Evolutionary conservation across 2,329 filamentous ascomycete genomes (phyloP).

Genomic region (Blastomyces emzantsi): DNA sequence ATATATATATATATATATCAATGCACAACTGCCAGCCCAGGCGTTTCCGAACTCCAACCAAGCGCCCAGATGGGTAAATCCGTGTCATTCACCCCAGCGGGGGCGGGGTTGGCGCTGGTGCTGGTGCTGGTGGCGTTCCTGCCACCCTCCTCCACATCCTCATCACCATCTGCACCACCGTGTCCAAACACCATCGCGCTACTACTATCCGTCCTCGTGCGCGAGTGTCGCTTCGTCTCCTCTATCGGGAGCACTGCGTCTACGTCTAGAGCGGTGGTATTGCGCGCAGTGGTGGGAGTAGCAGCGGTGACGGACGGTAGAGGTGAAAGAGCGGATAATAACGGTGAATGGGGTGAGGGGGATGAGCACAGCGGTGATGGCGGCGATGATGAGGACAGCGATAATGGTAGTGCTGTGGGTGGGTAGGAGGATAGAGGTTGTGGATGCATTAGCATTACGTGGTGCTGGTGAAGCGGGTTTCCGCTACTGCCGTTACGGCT

Average conservation of each 20-base stretch:
- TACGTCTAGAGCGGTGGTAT: constrained; percentile 20
- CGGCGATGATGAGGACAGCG: constrained; percentile 19
- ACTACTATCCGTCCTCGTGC: constrained; percentile 36
- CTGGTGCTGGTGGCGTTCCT: constrained; percentile 7
- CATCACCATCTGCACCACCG: too few relatives aligned
- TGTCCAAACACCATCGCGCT: constrained; percentile 37
- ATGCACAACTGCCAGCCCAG: constrained; percentile 30
- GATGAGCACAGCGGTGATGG: not conserved
- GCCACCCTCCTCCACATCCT: constrained; percentile 35
- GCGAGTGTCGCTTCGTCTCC: constrained; percentile 29
- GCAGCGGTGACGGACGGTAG: not conserved
- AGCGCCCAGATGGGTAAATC: constrained; percentile 35
- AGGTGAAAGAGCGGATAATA: not conserved
- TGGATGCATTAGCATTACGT: not conserved
- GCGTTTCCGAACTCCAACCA: constrained; percentile 36
- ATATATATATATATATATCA: constrained; percentile 15
- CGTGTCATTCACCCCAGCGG: constrained; percentile 44
- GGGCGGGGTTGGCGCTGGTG: too few relatives aligned
- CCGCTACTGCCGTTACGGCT: not conserved
- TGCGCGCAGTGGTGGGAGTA: too few relatives aligned
- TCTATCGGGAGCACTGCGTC: constrained; percentile 10
- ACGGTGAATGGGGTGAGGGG: not conserved
- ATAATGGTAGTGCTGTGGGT: constrained; percentile 25
- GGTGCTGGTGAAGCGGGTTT: not conserved
- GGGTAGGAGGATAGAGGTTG: constrained; percentile 19